Percentiles rank a stretch among this genome's conserved stretches.
Conservation (phyloP, 129 eudicot species). For the Kitagawia praeruptora region DNA sequence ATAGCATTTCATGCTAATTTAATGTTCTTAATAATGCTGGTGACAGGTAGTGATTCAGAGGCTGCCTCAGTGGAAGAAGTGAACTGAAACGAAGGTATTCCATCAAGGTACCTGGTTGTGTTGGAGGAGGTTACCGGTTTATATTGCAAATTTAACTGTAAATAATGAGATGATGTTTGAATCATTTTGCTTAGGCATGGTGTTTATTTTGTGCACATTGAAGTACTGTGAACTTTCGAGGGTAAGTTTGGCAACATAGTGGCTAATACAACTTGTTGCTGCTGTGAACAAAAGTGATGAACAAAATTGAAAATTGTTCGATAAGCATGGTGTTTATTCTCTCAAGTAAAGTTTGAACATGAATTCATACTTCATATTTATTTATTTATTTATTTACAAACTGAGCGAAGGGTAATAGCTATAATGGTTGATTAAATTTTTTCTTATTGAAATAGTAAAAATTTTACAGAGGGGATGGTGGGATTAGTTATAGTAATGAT, state of each 20-base stretch:
- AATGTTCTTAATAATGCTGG: not conserved
- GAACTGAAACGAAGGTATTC: slow-evolving; percentile 5
- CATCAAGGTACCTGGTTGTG: not conserved
- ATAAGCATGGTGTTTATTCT: too few relatives aligned
- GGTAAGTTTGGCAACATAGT: not conserved
- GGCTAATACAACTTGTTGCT: not conserved
- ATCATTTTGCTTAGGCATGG: not conserved
- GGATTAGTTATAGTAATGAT: too few relatives aligned
- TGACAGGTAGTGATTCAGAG: slow-evolving; percentile 71
- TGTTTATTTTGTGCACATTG: not conserved
- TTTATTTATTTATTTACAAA: not conserved
- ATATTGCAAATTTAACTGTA: not conserved
- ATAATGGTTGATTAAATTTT: too few relatives aligned
- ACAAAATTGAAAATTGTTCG: not conserved
- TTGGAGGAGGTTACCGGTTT: not conserved
- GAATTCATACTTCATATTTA: not conserved
- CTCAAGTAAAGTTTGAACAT: not conserved
- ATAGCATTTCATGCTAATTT: not conserved
- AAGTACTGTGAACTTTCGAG: not conserved
- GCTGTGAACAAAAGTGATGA: not conserved
- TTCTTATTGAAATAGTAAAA: too few relatives aligned
- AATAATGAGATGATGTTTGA: not conserved
- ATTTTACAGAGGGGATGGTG: too few relatives aligned
- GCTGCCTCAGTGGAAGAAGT: slow-evolving; percentile 69
- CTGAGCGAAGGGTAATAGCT: not conserved